phyloP scores from a whole-genome alignment of 2,329 filamentous ascomycete species.

The Cylindrodendrum hubeiense region DNA sequence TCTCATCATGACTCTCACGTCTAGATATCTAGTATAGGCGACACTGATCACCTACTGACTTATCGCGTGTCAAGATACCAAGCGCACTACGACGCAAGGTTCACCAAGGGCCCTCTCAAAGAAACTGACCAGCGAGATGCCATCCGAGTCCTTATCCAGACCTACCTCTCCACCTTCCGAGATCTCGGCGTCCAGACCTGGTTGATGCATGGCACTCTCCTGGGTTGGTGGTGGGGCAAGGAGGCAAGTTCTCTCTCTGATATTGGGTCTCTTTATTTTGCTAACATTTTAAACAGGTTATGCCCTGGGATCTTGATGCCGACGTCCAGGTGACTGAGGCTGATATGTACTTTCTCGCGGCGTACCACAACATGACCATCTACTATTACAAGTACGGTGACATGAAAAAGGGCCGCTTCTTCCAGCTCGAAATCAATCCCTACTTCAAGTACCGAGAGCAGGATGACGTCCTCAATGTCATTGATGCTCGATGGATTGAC shows the following conservation, averaged over 20 bases:
- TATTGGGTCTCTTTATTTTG: background rate
- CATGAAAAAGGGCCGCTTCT: slow-evolving; percentile 55
- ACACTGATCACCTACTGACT: slow-evolving; percentile 24
- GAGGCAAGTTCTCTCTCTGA: slow-evolving; percentile 47
- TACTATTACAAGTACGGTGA: slow-evolving; percentile 57
- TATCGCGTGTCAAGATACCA: slow-evolving; percentile 30
- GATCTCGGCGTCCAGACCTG: slow-evolving; percentile 80
- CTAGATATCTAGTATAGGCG: background rate
- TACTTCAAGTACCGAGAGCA: slow-evolving; percentile 53
- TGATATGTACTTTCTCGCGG: slow-evolving; percentile 75
- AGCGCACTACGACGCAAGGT: slow-evolving; percentile 55
- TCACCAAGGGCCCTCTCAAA: slow-evolving; percentile 53
- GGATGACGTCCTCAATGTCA: slow-evolving; percentile 55
- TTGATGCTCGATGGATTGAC: slow-evolving; percentile 64
- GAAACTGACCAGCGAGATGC: slow-evolving; percentile 71
- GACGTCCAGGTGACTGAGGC: slow-evolving; percentile 79
- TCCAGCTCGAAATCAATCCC: slow-evolving; percentile 64
- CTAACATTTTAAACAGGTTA: slow-evolving; percentile 59
- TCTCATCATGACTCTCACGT: background rate
- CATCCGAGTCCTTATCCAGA: slow-evolving; percentile 75
- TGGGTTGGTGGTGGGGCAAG: slow-evolving; percentile 90
- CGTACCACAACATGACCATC: slow-evolving; percentile 73
- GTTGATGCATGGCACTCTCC: slow-evolving; percentile 86
- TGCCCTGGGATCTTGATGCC: slow-evolving; percentile 84
- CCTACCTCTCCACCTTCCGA: slow-evolving; percentile 77